A percentile compares a stretch with the other conserved stretches of the same genome.
phyloP scores from a whole-genome alignment of 176 grass and related monocot genomes.

The Saccharum officinarum region DNA sequence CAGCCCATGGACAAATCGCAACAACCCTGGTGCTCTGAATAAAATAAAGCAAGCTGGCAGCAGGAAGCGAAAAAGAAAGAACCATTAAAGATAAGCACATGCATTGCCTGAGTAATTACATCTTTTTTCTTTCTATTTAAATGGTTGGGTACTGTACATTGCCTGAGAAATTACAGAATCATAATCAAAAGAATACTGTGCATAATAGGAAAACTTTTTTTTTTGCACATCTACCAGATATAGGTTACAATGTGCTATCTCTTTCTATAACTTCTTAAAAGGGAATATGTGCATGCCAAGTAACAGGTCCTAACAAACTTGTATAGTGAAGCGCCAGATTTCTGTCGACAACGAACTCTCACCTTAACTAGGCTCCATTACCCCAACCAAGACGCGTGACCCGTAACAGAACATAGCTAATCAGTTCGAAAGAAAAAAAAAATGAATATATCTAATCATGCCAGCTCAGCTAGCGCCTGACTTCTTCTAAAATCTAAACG shows the following conservation, averaged over 20 bases:
- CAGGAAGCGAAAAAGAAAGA: constrained; percentile 41
- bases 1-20: not conserved
- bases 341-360: constrained; percentile 28
- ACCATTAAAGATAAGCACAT: constrained; percentile 46
- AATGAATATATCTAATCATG: constrained; percentile 33
- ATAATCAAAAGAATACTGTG: not conserved
- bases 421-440: not conserved
- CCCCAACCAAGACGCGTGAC: constrained; percentile 38
- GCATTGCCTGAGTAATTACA: constrained; percentile 26
- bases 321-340: constrained; percentile 25
- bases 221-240: not conserved
- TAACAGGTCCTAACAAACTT: constrained; percentile 34
- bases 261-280: constrained; percentile 21
- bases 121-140: constrained; percentile 25
- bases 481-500: constrained; percentile 21
- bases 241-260: constrained; percentile 15
- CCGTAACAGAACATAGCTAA: constrained; percentile 30
- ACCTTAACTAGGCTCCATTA: constrained; percentile 39
- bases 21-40: constrained; percentile 5
- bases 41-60: constrained; percentile 45
- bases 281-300: constrained; percentile 48
- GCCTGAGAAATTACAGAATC: not conserved
- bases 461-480: constrained; percentile 18
- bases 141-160: not conserved
- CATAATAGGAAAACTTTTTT: not conserved